Conservation (phyloP, 441 rosid genomes). For the Dalechampia spathulata region DNA sequence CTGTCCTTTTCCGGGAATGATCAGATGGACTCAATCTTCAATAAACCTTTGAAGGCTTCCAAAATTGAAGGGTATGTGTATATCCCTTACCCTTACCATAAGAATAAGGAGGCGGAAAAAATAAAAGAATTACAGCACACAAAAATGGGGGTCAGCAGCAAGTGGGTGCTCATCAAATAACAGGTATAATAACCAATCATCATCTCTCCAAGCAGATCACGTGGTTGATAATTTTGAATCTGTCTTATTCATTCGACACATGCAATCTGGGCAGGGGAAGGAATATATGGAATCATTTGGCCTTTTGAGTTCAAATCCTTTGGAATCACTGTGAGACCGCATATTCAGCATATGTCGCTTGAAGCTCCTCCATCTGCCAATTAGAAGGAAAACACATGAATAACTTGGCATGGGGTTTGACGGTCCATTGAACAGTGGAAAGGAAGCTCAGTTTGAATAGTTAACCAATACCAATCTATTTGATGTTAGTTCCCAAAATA, state of each 20-base stretch:
- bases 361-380: conserved; percentile 84
- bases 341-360: conserved; percentile 86
- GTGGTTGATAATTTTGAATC: conserved; percentile 43
- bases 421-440: not conserved
- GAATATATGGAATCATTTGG: conserved; percentile 83
- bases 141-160: conserved; percentile 33
- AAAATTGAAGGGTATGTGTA: conserved; percentile 21
- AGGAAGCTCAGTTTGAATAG: too few species aligned
- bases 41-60: conserved; percentile 32
- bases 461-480: too few species aligned
- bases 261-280: conserved; percentile 97
- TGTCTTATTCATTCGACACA: conserved; percentile 76
- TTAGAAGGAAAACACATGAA: not conserved
- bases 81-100: conserved; percentile 34
- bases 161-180: conserved; percentile 18
- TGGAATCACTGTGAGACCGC: conserved; percentile 91
- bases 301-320: conserved; percentile 90
- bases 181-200: conserved; percentile 17
- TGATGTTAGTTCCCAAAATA: too few species aligned
- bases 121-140: conserved; percentile 53
- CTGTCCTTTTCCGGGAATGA: conserved; percentile 24
- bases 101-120: conserved; percentile 26
- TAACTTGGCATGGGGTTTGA: not conserved
- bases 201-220: conserved; percentile 27
- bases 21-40: conserved; percentile 31